Percentiles rank a stretch among this genome's conserved stretches.
Conservation (phyloP, 345 rosid species). For the Salix dunnii region DNA sequence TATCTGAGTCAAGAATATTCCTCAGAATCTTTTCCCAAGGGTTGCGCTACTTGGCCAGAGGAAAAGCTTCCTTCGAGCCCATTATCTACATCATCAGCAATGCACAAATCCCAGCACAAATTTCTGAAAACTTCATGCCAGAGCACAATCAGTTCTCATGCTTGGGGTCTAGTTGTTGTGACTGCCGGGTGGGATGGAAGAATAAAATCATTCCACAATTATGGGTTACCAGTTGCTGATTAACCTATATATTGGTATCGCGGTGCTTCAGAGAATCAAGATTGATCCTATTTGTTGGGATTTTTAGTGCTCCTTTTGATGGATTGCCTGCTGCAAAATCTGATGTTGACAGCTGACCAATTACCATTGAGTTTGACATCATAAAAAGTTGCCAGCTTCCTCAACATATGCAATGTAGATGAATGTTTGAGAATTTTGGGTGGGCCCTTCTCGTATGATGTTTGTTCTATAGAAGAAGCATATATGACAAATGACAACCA, state of each 20-base stretch:
- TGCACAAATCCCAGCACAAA: constrained; percentile 61
- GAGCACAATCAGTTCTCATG: constrained; percentile 59
- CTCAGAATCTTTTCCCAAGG: constrained; percentile 69
- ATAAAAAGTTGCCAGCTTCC: constrained; percentile 5
- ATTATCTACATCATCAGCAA: constrained; percentile 32
- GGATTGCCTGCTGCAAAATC: constrained; percentile 2
- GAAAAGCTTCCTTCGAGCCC: constrained; percentile 68
- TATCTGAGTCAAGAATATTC: constrained; percentile 54
- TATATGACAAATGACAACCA: constrained; percentile 15
- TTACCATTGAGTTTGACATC: constrained; percentile 7
- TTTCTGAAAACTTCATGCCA: constrained; percentile 66
- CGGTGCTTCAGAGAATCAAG: constrained; percentile 15
- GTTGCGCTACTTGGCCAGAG: constrained; percentile 95
- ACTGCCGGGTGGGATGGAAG: constrained; percentile 95
- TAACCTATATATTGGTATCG: constrained; percentile 25
- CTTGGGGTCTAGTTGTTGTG: constrained; percentile 90
- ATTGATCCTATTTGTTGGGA: not conserved
- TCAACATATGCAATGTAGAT: constrained; percentile 9
- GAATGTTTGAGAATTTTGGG: constrained; percentile 13
- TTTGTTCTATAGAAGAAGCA: not conserved
- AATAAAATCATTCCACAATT: constrained; percentile 82
- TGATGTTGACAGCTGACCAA: not conserved
- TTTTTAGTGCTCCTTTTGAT: constrained; percentile 2
- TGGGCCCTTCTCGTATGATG: constrained; percentile 23
- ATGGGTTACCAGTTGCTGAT: constrained; percentile 69